Percentiles rank a stretch among this genome's conserved stretches.
phyloP scores from a whole-genome alignment of 176 grass and related monocot genomes.

The Aegilops sharonensis region DNA sequence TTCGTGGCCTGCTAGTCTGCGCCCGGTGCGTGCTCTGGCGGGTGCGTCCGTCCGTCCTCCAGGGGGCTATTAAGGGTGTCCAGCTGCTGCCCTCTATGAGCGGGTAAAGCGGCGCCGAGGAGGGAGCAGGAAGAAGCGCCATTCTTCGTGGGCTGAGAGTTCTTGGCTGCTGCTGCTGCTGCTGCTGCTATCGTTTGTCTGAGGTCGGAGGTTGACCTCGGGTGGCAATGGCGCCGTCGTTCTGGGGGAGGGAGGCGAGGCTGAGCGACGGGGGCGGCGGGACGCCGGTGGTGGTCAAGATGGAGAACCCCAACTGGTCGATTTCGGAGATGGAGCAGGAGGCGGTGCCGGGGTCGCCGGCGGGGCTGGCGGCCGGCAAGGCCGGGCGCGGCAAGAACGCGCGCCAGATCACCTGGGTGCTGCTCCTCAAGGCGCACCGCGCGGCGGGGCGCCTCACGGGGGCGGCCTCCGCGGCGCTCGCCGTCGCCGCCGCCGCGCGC shows the following conservation, averaged over 20 bases:
- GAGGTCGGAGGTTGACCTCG: not conserved
- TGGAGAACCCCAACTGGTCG: conserved; percentile 87
- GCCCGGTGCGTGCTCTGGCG: not conserved
- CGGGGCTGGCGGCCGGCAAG: conserved; percentile 29
- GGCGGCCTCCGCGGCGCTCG: conserved; percentile 48
- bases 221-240: conserved; percentile 34
- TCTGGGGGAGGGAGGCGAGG: conserved; percentile 8
- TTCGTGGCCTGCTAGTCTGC: conserved; percentile 23
- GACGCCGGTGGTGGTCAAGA: conserved; percentile 67
- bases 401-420: conserved; percentile 84
- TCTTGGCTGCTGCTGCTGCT: not conserved
- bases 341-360: conserved; percentile 14
- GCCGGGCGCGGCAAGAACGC: conserved; percentile 63
- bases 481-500: conserved; percentile 52
- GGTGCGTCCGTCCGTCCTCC: not conserved
- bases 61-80: conserved; percentile 14
- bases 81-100: not conserved
- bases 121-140: not conserved
- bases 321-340: conserved; percentile 54
- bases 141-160: not conserved
- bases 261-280: conserved; percentile 31
- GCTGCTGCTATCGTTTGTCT: not conserved
- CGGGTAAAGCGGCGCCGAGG: conserved; percentile 19
- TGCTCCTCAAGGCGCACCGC: conserved; percentile 75
- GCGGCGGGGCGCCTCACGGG: conserved; percentile 52